phyloP scores from a whole-genome alignment of 495 filamentous ascomycete genomes.

The Penicillium salamii region DNA sequence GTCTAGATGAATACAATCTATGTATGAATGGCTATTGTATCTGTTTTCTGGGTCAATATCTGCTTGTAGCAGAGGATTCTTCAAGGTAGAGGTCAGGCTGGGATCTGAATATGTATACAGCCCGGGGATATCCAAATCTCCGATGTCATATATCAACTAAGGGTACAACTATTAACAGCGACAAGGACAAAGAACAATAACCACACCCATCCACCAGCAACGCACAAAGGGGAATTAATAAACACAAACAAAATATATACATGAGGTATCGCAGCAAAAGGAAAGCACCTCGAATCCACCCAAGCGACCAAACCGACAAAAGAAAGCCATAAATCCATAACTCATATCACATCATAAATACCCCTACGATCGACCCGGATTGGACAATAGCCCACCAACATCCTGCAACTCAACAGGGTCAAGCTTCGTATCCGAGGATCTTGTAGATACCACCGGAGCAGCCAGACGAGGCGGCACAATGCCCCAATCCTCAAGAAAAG shows the following conservation, averaged over 20 bases:
- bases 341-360: constrained; percentile 6
- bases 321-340: not conserved
- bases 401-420: constrained; percentile 47
- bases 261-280: too few species aligned
- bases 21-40: constrained; percentile 13
- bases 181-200: not conserved
- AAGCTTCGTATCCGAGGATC: constrained; percentile 19
- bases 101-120: too few species aligned
- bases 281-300: not conserved
- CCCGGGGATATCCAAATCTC: not conserved
- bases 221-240: constrained; percentile 9
- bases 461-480: constrained; percentile 15
- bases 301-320: not conserved
- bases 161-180: constrained; percentile 1
- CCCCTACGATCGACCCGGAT: not conserved
- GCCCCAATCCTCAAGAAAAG: constrained; percentile 58
- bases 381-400: constrained; percentile 50
- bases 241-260: not conserved
- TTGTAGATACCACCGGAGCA: too few species aligned
- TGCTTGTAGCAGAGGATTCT: too few species aligned
- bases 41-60: not conserved
- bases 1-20: constrained; percentile 24
- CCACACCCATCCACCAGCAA: not conserved
- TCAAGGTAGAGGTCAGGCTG: too few species aligned
- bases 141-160: too few species aligned